Evolutionary conservation across 495 filamentous ascomycete species (phyloP).

Genomic region (Bacidia gigantensis): DNA sequence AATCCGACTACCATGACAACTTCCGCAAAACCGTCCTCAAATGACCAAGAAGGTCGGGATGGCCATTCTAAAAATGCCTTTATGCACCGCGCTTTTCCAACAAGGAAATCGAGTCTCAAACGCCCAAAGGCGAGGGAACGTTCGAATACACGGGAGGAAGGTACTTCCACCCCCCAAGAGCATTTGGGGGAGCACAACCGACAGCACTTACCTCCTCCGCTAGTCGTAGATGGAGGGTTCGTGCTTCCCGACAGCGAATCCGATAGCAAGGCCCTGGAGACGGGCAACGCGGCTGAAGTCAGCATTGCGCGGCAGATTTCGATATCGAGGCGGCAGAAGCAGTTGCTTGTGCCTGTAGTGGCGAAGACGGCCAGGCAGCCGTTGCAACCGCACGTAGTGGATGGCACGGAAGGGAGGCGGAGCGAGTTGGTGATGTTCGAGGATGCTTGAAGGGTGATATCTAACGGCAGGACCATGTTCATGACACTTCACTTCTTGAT

Average conservation of each 20-base stretch:
- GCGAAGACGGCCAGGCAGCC: conserved; percentile 13
- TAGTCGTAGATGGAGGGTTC: conserved; percentile 8
- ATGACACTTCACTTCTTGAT: background rate
- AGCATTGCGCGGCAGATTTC: conserved; percentile 47
- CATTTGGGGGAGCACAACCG: background rate
- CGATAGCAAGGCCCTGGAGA: too few relatives aligned
- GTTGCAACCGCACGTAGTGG: conserved; percentile 13
- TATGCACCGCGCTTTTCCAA: conserved; percentile 7
- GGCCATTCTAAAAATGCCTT: conserved; percentile 3
- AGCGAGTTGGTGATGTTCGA: conserved; percentile 9
- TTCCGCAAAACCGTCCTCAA: background rate
- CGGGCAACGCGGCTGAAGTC: conserved; percentile 35
- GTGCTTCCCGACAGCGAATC: conserved; percentile 16
- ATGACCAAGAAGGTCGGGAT: conserved; percentile 6
- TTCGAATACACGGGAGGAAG: background rate
- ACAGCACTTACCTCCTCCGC: background rate
- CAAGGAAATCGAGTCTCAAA: conserved; percentile 12
- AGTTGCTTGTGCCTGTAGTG: conserved; percentile 25
- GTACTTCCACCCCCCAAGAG: background rate
- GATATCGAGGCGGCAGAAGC: conserved; percentile 40
- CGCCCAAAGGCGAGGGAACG: background rate
- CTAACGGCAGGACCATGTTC: conserved; percentile 1
- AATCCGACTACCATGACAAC: background rate
- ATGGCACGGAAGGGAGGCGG: conserved; percentile 11
- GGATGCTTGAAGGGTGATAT: background rate